A percentile compares a stretch with the other conserved stretches of the same genome.
These are phyloP conservation scores for Penicillium sp. DNA, from an alignment of 2,329 filamentous ascomycete genomes.

Conservation along the genomic window DNA sequence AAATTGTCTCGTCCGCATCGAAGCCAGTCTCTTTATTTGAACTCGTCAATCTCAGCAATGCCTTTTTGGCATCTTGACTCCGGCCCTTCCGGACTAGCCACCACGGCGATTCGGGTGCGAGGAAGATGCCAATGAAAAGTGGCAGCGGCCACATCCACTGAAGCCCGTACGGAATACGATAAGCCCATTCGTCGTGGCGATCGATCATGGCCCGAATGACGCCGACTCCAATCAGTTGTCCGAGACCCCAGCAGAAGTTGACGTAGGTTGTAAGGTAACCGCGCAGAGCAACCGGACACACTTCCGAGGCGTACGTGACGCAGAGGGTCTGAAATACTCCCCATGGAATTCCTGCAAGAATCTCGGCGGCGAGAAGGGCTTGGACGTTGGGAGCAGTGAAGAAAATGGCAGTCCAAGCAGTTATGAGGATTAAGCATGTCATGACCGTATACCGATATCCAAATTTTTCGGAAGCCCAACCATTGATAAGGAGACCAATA, in stretches of 20 bases:
- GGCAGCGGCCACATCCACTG: constrained; percentile 62
- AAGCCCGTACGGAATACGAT: constrained; percentile 57
- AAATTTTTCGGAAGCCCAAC: constrained; percentile 56
- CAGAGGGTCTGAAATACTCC: constrained; percentile 57
- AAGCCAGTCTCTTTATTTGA: constrained; percentile 66
- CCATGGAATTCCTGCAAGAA: constrained; percentile 58
- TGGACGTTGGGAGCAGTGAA: constrained; percentile 57
- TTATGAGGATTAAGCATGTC: constrained; percentile 51
- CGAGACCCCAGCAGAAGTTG: constrained; percentile 54
- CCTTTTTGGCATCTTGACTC: constrained; percentile 52
- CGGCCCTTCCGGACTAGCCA: constrained; percentile 55
- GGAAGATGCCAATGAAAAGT: constrained; percentile 51
- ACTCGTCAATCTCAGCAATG: constrained; percentile 52
- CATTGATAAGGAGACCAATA: constrained; percentile 58
- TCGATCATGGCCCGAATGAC: constrained; percentile 55
- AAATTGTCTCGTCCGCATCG: constrained; percentile 80
- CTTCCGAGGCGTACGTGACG: constrained; percentile 54
- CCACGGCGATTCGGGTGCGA: constrained; percentile 58
- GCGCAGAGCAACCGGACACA: constrained; percentile 52
- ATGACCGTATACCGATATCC: constrained; percentile 59
- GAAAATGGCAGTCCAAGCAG: constrained; percentile 56
- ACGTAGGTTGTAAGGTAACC: constrained; percentile 54
- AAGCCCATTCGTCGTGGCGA: constrained; percentile 55
- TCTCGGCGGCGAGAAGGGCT: constrained; percentile 55
- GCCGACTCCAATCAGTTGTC: constrained; percentile 57